Percentiles rank a stretch among this genome's conserved stretches.
Conservation (phyloP, 768 basidiomycete genomes). For the Mycena filopes region DNA sequence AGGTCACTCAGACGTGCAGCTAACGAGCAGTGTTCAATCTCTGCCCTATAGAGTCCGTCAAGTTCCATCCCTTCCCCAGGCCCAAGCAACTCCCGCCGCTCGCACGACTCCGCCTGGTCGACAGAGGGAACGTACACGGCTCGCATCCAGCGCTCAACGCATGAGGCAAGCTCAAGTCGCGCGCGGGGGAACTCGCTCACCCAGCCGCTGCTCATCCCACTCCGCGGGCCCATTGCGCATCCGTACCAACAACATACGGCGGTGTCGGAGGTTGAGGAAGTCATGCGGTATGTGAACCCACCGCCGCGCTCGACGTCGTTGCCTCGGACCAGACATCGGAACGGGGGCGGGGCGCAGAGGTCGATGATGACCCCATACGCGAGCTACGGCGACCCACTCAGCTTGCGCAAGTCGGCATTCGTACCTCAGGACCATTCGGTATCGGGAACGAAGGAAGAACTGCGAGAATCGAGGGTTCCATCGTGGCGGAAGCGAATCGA, state of each 20-base stretch:
- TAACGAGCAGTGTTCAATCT: neutral
- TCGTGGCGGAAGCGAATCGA: conserved; percentile 6
- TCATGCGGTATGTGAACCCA: neutral
- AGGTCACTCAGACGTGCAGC: neutral
- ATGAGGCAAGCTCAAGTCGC: conserved; percentile 3
- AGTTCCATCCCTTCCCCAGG: neutral
- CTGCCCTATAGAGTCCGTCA: conserved; percentile 3
- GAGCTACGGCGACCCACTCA: conserved; percentile 25
- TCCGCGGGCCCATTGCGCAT: conserved; percentile 14
- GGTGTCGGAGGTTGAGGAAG: too few relatives aligned
- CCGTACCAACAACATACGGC: conserved; percentile 14
- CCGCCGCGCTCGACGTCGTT: neutral
- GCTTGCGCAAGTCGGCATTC: conserved; percentile 23
- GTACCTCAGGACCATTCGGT: conserved; percentile 8
- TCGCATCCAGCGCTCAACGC: conserved; percentile 11
- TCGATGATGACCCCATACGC: conserved; percentile 22
- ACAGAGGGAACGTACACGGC: conserved; percentile 26
- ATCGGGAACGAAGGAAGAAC: neutral
- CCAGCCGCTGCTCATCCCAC: conserved; percentile 3
- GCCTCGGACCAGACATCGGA: too few relatives aligned
- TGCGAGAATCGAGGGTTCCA: too few relatives aligned
- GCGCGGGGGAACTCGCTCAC: conserved; percentile 9
- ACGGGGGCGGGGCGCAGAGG: neutral
- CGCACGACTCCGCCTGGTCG: conserved; percentile 26
- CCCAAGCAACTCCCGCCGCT: conserved; percentile 7